phyloP scores from a whole-genome alignment of 2,329 filamentous ascomycete genomes.

The Diaporthe sp. region DNA sequence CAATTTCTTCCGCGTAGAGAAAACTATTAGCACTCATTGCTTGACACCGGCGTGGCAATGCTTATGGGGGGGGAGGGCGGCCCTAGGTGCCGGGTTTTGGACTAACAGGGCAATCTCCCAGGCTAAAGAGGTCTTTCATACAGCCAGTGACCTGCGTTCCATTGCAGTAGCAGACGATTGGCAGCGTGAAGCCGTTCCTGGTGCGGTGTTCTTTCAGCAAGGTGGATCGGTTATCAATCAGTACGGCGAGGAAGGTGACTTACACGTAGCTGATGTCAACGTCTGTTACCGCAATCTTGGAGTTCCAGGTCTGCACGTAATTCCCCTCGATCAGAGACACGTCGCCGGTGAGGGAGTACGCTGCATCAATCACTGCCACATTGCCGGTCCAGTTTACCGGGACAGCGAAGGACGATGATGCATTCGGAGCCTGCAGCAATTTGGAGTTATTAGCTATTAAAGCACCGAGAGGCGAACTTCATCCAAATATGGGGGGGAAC shows the following conservation, averaged over 20 bases:
- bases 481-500: no score
- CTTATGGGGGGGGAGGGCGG: background rate
- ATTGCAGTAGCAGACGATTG: slow-evolving; percentile 44
- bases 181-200: slow-evolving; percentile 43
- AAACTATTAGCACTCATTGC: background rate
- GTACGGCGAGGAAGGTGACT: slow-evolving; percentile 16
- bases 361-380: slow-evolving; percentile 41
- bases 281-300: slow-evolving; percentile 35
- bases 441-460: no score
- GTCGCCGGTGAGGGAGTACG: slow-evolving; percentile 30
- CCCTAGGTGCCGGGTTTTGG: slow-evolving; percentile 1
- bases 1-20: background rate
- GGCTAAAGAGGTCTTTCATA: slow-evolving; percentile 42
- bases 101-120: slow-evolving; percentile 41
- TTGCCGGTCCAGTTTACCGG: slow-evolving; percentile 43
- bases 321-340: slow-evolving; percentile 42
- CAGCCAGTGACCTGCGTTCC: slow-evolving; percentile 42
- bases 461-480: no score
- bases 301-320: slow-evolving; percentile 33
- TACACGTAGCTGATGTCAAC: slow-evolving; percentile 46
- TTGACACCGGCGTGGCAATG: background rate
- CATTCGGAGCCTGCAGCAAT: slow-evolving; percentile 13
- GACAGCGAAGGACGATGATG: slow-evolving; percentile 38
- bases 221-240: background rate
- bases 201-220: background rate